These are phyloP conservation scores for Phlyctochytrium bullatum DNA, from an alignment of 192 early-diverging fungal species.

Conservation along the genomic window DNA sequence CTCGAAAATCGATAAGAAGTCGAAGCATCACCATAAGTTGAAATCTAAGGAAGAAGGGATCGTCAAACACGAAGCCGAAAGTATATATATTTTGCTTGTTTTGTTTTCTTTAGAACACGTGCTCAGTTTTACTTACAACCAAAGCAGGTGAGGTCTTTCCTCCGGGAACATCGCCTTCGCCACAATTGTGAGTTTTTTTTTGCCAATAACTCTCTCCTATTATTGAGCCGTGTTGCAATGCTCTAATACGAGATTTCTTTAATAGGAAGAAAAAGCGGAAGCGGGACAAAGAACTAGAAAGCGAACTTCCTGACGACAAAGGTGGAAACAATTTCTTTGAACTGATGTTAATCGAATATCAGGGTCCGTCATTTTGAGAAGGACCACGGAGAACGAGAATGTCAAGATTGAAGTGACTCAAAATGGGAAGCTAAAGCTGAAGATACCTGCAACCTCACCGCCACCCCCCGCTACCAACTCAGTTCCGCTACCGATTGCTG, in stretches of 20 bases:
- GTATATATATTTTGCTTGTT: not conserved
- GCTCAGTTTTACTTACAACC: not conserved
- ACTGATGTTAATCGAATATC: not conserved
- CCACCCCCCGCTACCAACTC: conserved; percentile 7
- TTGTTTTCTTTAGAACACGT: conserved; percentile 1
- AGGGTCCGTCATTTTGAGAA: not conserved
- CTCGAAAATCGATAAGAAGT: not conserved
- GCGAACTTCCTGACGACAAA: not conserved
- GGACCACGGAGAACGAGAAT: conserved; percentile 24
- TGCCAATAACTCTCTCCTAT: too few relatives aligned
- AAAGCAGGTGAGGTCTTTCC: not conserved
- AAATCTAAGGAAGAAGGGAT: not conserved
- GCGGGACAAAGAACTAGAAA: not conserved
- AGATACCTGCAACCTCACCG: conserved; percentile 18
- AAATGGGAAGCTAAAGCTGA: conserved; percentile 32
- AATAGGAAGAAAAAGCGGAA: conserved; percentile 5
- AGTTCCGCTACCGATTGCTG: not conserved
- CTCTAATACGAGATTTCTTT: not conserved
- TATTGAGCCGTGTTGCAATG: not conserved
- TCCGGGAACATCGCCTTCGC: not conserved
- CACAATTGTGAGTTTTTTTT: not conserved
- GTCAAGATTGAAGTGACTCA: conserved; percentile 26
- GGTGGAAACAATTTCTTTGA: not conserved
- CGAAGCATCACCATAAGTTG: not conserved
- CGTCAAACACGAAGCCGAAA: not conserved